Evolutionary conservation across 495 filamentous ascomycete genomes (phyloP).

Genomic region (Neurospora pannonica): DNA sequence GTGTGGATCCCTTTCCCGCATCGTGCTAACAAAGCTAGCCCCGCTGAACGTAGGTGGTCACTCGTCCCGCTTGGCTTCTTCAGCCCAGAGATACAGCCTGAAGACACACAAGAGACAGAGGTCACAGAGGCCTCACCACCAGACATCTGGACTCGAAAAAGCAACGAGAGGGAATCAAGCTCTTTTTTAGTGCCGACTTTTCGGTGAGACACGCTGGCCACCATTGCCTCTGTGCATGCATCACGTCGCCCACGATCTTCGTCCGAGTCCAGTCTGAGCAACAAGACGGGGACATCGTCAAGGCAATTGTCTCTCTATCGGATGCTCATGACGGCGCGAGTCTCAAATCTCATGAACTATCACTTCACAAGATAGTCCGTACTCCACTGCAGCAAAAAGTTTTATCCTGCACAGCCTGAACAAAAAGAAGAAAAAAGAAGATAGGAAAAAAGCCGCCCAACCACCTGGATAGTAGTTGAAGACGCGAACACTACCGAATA

Average conservation of each 20-base stretch:
- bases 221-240: neutral
- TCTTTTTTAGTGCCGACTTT: neutral
- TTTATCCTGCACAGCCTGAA: neutral
- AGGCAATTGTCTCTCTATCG: neutral
- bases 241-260: neutral
- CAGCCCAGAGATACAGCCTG: neutral
- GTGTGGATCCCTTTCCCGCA: neutral
- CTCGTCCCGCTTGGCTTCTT: neutral
- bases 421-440: neutral
- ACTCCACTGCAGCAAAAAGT: neutral
- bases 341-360: neutral
- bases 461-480: neutral
- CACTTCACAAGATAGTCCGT: neutral
- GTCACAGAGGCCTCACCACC: neutral
- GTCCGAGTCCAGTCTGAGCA: neutral
- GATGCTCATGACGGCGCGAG: neutral
- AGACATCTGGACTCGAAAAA: neutral
- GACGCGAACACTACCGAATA: neutral
- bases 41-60: neutral
- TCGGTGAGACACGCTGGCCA: neutral
- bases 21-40: neutral
- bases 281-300: neutral
- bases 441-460: neutral
- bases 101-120: neutral
- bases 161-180: neutral